These are phyloP conservation scores for Sabuloglossum arenarium DNA, from an alignment of 495 filamentous ascomycete genomes.

Conservation along the genomic window DNA sequence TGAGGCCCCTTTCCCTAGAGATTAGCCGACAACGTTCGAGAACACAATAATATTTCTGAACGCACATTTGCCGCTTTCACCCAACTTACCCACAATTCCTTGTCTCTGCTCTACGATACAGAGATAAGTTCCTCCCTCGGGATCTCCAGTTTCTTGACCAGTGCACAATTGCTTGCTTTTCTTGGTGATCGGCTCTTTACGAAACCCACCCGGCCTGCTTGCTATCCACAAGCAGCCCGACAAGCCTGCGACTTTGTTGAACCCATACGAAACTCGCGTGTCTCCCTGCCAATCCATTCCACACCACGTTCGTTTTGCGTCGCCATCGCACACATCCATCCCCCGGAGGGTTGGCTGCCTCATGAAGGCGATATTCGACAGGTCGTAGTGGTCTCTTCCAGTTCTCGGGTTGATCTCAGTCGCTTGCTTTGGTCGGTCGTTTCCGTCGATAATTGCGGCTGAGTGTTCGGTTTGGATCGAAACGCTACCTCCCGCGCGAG, in stretches of 20 bases:
- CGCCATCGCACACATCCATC: not conserved
- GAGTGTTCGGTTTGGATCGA: not conserved
- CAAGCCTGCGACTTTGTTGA: not conserved
- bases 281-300: not conserved
- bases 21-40: not conserved
- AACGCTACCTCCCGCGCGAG: not conserved
- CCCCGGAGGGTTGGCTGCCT: not conserved
- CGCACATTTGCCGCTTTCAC: no score
- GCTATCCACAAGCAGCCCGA: not conserved
- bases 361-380: not conserved
- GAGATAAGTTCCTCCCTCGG: not conserved
- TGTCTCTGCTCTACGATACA: not conserved
- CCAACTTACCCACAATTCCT: no score
- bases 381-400: not conserved
- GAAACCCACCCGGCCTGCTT: not conserved
- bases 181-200: not conserved
- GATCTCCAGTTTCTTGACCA: not conserved
- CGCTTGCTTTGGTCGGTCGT: not conserved
- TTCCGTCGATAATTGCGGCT: not conserved
- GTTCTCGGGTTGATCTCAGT: not conserved
- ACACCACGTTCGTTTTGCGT: not conserved
- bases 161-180: not conserved
- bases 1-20: not conserved
- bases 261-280: not conserved
- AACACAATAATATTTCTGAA: not conserved